These are phyloP conservation scores for Fusarium oxysporum DNA, from an alignment of 2,329 filamentous ascomycete species.

Conservation along the genomic window DNA sequence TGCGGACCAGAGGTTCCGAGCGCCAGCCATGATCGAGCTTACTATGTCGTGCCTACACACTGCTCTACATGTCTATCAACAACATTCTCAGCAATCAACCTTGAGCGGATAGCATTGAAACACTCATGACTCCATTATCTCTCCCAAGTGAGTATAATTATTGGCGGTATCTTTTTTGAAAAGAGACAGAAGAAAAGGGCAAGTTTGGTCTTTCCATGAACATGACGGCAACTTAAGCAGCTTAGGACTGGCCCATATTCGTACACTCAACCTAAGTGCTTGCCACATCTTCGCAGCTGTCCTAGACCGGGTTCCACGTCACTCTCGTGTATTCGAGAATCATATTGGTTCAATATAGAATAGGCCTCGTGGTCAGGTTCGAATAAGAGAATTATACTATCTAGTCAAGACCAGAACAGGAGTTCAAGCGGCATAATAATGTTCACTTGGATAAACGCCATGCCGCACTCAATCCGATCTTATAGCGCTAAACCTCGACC, in stretches of 20 bases:
- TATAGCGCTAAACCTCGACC: no score
- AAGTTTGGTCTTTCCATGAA: not conserved
- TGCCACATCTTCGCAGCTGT: not conserved
- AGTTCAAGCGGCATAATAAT: no score
- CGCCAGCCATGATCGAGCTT: not conserved
- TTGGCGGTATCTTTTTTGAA: not conserved
- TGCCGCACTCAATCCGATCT: no score
- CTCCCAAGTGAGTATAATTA: not conserved
- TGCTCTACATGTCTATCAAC: not conserved
- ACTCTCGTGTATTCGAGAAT: not conserved
- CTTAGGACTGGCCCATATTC: not conserved
- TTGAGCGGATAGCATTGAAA: not conserved
- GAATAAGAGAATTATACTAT: not conserved
- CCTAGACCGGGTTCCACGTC: not conserved
- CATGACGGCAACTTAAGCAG: not conserved
- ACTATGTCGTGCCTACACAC: not conserved
- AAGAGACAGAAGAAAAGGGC: not conserved
- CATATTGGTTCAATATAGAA: not conserved
- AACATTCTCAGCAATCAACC: not conserved
- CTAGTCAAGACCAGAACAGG: not conserved
- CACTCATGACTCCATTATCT: not conserved
- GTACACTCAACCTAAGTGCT: not conserved
- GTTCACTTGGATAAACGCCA: no score
- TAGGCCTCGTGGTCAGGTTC: not conserved
- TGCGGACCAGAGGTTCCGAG: not conserved